Evolutionary conservation across 2,329 filamentous ascomycete species (phyloP).

Genomic region (Stachybotrys chlorohalonatus): DNA sequence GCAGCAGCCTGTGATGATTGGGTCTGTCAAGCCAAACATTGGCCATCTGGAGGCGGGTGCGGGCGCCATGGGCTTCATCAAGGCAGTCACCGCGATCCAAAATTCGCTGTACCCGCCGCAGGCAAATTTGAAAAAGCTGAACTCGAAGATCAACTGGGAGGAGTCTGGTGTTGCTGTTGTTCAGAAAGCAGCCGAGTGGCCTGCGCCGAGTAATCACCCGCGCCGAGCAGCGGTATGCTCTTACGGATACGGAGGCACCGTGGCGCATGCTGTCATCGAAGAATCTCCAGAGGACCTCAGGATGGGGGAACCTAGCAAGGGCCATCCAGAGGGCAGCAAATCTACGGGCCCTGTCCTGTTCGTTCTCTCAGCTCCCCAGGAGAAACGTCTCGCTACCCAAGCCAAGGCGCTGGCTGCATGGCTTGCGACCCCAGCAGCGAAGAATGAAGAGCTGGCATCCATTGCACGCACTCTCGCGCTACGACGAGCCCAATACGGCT

Average conservation of each 20-base stretch:
- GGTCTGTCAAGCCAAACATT: conserved; percentile 10
- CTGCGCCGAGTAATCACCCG: background rate
- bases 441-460: background rate
- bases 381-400: background rate
- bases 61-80: conserved; percentile 6
- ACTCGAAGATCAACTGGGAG: conserved; percentile 1
- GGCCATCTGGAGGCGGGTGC: conserved; percentile 1
- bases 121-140: background rate
- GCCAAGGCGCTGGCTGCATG: background rate
- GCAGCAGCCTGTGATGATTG: conserved; percentile 5
- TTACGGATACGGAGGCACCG: conserved; percentile 8
- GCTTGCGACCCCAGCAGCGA: background rate
- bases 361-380: conserved; percentile 2
- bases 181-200: background rate
- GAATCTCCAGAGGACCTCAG: background rate
- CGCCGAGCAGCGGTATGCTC: conserved; percentile 7
- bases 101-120: background rate
- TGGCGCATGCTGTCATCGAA: conserved; percentile 7
- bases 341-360: background rate
- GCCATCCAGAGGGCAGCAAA: too few relatives aligned
- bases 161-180: conserved; percentile 2
- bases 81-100: conserved; percentile 2
- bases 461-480: conserved; percentile 1
- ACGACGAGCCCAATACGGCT: background rate
- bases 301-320: background rate